Evolutionary conservation across 768 basidiomycete genomes (phyloP).

Genomic region (Daedaleopsis sinensis): DNA sequence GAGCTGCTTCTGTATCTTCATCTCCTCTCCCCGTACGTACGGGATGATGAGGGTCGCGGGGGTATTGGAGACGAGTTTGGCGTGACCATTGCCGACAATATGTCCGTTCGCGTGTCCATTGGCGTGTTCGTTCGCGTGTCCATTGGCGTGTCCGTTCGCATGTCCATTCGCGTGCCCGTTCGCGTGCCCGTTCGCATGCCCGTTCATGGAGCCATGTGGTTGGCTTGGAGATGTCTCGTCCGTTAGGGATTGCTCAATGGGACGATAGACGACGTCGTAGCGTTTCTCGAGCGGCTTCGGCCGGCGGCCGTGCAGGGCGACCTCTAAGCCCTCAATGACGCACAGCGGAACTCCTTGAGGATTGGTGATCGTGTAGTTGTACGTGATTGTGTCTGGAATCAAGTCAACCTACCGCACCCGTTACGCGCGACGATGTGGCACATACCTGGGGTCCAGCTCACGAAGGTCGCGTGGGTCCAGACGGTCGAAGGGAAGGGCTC

Average conservation of each 20-base stretch:
- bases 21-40: slow-evolving; percentile 24
- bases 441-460: slow-evolving; percentile 35
- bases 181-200: not conserved
- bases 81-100: not conserved
- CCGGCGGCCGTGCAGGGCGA: slow-evolving; percentile 18
- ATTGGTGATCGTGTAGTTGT: slow-evolving; percentile 33
- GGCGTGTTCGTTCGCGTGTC: no score
- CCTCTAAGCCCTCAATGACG: slow-evolving; percentile 20
- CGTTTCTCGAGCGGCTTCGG: slow-evolving; percentile 20
- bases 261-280: slow-evolving; percentile 20
- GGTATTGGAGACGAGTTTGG: not conserved
- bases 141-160: not conserved
- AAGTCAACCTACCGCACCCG: slow-evolving; percentile 15
- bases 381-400: slow-evolving; percentile 28
- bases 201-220: not conserved
- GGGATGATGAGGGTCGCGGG: slow-evolving; percentile 5
- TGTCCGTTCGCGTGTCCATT: not conserved
- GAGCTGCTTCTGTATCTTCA: slow-evolving; percentile 21
- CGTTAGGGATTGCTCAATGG: slow-evolving; percentile 2
- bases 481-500: slow-evolving; percentile 21
- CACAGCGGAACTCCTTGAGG: slow-evolving; percentile 30
- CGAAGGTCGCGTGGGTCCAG: slow-evolving; percentile 32
- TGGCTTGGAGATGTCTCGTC: not conserved
- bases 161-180: not conserved
- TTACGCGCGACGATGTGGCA: not conserved